These are phyloP conservation scores for Alternaria incomplexa DNA, from an alignment of 2,329 filamentous ascomycete genomes.

Conservation along the genomic window DNA sequence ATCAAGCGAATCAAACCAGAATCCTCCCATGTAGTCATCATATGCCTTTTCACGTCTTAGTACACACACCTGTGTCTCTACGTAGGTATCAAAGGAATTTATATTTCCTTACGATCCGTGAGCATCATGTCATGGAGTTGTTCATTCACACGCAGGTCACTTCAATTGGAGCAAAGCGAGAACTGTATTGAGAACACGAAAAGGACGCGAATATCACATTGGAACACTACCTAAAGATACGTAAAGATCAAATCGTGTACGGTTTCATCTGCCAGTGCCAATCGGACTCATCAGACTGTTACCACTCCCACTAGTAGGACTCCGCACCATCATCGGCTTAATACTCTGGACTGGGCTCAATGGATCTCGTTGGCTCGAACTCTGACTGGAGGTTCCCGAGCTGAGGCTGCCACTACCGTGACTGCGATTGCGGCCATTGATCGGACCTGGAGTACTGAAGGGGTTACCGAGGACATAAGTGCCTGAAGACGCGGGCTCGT, in stretches of 20 bases:
- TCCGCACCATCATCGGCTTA: constrained; percentile 44
- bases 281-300: constrained; percentile 41
- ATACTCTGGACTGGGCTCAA: constrained; percentile 44
- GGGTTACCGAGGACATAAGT: constrained; percentile 42
- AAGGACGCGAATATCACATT: constrained; percentile 37
- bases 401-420: constrained; percentile 56
- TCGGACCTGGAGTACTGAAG: constrained; percentile 48
- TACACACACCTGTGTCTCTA: neutral
- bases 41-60: neutral
- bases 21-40: neutral
- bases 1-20: neutral
- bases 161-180: neutral
- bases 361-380: constrained; percentile 48
- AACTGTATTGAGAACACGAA: constrained; percentile 4
- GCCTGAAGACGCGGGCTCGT: constrained; percentile 40
- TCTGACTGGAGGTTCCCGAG: constrained; percentile 51
- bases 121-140: neutral
- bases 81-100: neutral
- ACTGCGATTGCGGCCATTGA: constrained; percentile 51
- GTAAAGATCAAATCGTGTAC: constrained; percentile 19
- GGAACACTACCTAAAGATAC: constrained; percentile 29
- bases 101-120: neutral
- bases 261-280: constrained; percentile 31
- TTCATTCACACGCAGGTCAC: neutral
- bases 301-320: constrained; percentile 39